Evolutionary conservation across 2,329 filamentous ascomycete species (phyloP).

Genomic region (Chaetomium sp.): DNA sequence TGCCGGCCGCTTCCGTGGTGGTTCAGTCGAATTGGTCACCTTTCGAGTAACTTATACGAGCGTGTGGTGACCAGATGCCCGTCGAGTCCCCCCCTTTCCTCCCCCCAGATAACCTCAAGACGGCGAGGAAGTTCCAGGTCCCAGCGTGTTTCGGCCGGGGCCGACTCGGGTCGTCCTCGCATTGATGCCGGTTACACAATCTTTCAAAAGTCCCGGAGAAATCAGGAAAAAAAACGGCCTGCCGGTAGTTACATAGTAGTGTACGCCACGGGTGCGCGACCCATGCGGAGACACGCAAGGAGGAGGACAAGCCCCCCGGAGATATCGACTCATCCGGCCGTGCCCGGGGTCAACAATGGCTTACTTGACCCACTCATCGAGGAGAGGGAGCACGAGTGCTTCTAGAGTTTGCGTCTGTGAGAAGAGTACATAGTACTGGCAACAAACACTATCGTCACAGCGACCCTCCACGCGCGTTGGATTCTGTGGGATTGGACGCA

Average conservation of each 20-base stretch:
- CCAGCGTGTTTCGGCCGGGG: not conserved
- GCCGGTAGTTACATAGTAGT: too few species aligned
- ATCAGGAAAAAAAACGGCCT: too few species aligned
- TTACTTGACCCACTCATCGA: not conserved
- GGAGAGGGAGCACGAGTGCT: not conserved
- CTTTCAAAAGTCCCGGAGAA: not conserved
- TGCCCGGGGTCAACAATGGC: not conserved
- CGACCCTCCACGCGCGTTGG: too few species aligned
- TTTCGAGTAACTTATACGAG: too few species aligned
- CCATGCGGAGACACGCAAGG: constrained; percentile 3
- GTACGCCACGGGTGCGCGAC: not conserved
- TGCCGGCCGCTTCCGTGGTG: not conserved
- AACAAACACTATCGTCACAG: too few species aligned
- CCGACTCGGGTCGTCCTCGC: not conserved
- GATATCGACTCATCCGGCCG: constrained; percentile 11
- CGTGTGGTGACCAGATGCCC: too few species aligned
- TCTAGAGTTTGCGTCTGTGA: not conserved
- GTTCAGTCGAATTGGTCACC: not conserved
- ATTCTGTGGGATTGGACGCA: too few species aligned
- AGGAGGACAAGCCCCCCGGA: constrained; percentile 9
- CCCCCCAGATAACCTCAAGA: not conserved
- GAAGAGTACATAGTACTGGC: too few species aligned
- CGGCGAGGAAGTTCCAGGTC: not conserved
- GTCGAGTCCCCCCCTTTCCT: too few species aligned
- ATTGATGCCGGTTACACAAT: not conserved